Evolutionary conservation across 208 protist genomes (phyloP).

Genomic region (Trichomonas tenax): DNA sequence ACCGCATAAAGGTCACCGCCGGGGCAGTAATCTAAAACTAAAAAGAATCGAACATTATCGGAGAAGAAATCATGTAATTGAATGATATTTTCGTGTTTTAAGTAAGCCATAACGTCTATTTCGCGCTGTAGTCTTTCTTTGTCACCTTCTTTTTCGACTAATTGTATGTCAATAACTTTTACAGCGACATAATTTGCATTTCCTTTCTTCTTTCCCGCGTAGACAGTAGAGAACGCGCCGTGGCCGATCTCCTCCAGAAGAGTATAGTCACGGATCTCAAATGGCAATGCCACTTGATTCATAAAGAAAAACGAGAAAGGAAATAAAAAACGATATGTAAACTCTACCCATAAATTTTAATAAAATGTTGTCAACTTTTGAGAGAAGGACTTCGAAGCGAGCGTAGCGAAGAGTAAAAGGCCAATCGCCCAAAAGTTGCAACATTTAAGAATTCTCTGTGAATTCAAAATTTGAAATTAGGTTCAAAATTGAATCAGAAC

Average conservation of each 20-base stretch:
- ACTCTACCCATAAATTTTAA: too few relatives aligned
- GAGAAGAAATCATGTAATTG: not conserved
- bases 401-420: too few relatives aligned
- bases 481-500: too few relatives aligned
- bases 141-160: not conserved
- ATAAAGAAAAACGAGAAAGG: too few relatives aligned
- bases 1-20: not conserved
- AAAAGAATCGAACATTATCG: not conserved
- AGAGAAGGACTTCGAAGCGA: too few relatives aligned
- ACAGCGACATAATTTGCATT: not conserved
- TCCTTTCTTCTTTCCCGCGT: not conserved
- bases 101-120: not conserved
- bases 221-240: not conserved
- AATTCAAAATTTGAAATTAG: too few relatives aligned
- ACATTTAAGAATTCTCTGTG: too few relatives aligned
- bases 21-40: not conserved
- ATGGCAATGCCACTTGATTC: too few relatives aligned
- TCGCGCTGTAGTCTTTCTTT: not conserved
- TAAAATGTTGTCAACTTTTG: too few relatives aligned
- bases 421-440: too few relatives aligned
- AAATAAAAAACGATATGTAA: too few relatives aligned
- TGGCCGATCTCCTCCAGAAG: not conserved
- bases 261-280: too few relatives aligned
- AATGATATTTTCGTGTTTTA: not conserved
- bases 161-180: not conserved